Conservation (phyloP, 371 early-diverging fungal species). For the Apophysomyces variabilis region DNA sequence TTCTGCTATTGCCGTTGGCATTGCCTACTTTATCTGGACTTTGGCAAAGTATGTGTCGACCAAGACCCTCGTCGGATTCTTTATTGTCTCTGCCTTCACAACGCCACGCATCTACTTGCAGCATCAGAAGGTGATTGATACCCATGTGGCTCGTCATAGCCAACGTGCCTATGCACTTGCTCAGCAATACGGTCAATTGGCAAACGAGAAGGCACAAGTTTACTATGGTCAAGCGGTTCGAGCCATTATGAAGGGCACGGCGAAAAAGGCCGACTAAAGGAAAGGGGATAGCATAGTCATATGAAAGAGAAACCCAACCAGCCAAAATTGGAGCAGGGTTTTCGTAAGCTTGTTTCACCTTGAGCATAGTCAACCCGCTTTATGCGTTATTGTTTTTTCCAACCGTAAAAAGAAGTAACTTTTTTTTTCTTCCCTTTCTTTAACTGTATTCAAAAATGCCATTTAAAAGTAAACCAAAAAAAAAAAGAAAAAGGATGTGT, state of each 20-base stretch:
- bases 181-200: constrained; percentile 39
- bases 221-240: constrained; percentile 25
- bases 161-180: constrained; percentile 34
- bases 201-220: constrained; percentile 34
- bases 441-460: constrained; percentile 15
- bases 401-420: neutral
- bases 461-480: constrained; percentile 18
- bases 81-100: constrained; percentile 51
- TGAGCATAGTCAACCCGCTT: neutral
- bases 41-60: constrained; percentile 61
- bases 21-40: constrained; percentile 60
- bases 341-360: neutral
- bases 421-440: constrained; percentile 4
- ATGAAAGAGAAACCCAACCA: constrained; percentile 1
- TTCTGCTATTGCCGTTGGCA: constrained; percentile 49
- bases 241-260: constrained; percentile 19
- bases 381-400: neutral
- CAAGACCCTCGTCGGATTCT: constrained; percentile 54
- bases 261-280: constrained; percentile 19
- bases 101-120: constrained; percentile 59
- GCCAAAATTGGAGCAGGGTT: neutral
- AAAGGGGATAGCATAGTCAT: neutral
- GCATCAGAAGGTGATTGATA: constrained; percentile 56
- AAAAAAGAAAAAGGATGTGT: neutral
- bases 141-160: constrained; percentile 48